Conservation (phyloP, 176 grass and related monocot genomes). For the Lolium rigidum region DNA sequence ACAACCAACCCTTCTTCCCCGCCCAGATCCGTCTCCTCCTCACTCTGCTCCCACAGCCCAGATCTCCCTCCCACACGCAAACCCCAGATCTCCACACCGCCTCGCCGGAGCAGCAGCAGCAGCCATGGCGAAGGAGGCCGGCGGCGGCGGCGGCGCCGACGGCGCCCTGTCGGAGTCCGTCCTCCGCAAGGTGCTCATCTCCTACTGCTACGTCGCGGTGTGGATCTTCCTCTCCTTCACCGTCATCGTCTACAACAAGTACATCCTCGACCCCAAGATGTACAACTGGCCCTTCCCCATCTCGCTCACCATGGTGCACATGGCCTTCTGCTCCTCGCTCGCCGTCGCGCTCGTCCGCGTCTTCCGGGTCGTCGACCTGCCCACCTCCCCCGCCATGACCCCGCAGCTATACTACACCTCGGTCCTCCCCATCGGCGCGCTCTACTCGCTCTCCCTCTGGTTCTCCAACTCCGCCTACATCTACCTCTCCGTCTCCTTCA, state of each 20-base stretch:
- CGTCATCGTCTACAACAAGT: slow-evolving; percentile 99
- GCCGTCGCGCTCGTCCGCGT: slow-evolving; percentile 81
- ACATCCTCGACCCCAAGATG: slow-evolving; percentile 98
- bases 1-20: slow-evolving; percentile 23
- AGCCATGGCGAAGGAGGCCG: slow-evolving; percentile 67
- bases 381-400: slow-evolving; percentile 73
- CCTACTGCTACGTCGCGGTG: slow-evolving; percentile 91
- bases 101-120: not conserved
- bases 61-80: slow-evolving; percentile 30
- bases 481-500: slow-evolving; percentile 99
- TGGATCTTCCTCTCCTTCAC: slow-evolving; percentile 97
- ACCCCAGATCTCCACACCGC: not conserved
- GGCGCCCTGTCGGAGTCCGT: slow-evolving; percentile 68
- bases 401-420: slow-evolving; percentile 68
- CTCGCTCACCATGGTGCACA: slow-evolving; percentile 97
- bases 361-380: slow-evolving; percentile 75
- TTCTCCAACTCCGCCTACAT: slow-evolving; percentile 99
- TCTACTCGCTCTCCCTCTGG: slow-evolving; percentile 96
- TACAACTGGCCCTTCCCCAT: slow-evolving; percentile 98
- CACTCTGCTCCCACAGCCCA: not conserved
- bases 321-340: slow-evolving; percentile 91
- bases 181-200: slow-evolving; percentile 82
- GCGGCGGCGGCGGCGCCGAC: slow-evolving; percentile 35
- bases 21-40: slow-evolving; percentile 43
- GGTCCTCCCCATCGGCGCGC: slow-evolving; percentile 87